Evolutionary conservation across 73 alveolate species (phyloP).

Genomic region (Paraurostyla sp.): DNA sequence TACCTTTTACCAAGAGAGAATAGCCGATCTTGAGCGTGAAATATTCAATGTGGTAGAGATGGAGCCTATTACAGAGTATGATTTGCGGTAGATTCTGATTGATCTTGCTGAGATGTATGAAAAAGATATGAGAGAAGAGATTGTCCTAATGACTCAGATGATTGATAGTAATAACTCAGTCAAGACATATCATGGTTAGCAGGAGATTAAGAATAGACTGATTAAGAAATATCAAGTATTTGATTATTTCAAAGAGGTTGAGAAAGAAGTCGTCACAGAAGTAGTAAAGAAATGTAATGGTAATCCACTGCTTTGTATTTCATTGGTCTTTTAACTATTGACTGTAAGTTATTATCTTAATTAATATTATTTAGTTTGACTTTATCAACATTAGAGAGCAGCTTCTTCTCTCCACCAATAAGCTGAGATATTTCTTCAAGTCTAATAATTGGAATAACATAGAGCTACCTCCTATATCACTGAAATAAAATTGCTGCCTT

Average conservation of each 20-base stretch:
- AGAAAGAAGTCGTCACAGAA: constrained; percentile 36
- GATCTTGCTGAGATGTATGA: constrained; percentile 24
- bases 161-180: constrained; percentile 16
- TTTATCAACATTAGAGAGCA: constrained; percentile 43
- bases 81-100: constrained; percentile 11
- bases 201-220: not conserved
- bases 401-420: constrained; percentile 1
- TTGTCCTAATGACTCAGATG: constrained; percentile 12
- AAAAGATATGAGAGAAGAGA: constrained; percentile 34
- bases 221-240: constrained; percentile 40
- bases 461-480: constrained; percentile 52
- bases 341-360: constrained; percentile 33
- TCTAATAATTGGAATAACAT: constrained; percentile 66
- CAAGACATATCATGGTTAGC: constrained; percentile 18
- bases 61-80: constrained; percentile 28
- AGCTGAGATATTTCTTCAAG: constrained; percentile 38
- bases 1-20: not conserved
- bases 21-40: constrained; percentile 5
- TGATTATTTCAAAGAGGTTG: constrained; percentile 63
- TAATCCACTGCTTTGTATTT: constrained; percentile 62
- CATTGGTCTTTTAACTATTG: constrained; percentile 53
- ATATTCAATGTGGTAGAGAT: constrained; percentile 46
- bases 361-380: constrained; percentile 13
- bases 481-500: constrained; percentile 38
- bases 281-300: constrained; percentile 67